Evolutionary conservation across 306 rosid genomes (phyloP).

Genomic region (Gastrolobium bilobum): DNA sequence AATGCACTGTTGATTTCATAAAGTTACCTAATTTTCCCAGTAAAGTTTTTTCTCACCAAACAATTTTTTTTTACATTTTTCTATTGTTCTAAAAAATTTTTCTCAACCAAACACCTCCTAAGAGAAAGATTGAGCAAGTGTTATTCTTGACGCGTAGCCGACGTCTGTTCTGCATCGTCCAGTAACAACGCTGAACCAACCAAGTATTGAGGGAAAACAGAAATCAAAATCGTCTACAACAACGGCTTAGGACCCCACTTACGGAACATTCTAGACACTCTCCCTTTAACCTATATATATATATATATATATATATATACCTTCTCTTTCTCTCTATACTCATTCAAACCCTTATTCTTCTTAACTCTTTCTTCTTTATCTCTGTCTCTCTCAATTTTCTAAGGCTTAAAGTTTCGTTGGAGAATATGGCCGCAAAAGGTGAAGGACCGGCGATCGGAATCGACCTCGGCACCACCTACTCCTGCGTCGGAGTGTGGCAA

Average conservation of each 20-base stretch:
- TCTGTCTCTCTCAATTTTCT: neutral
- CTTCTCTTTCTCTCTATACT: too few species aligned
- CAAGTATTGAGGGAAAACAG: neutral
- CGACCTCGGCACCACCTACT: slow-evolving; percentile 84
- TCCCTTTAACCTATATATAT: slow-evolving; percentile 40
- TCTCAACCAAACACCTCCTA: too few species aligned
- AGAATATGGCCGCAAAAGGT: slow-evolving; percentile 73
- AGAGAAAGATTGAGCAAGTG: too few species aligned
- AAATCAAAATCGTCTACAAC: too few species aligned
- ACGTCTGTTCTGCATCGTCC: neutral
- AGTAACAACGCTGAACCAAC: neutral
- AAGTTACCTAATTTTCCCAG: too few species aligned
- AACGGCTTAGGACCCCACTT: neutral
- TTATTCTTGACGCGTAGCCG: too few species aligned
- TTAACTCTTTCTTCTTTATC: neutral
- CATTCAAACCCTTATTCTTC: neutral
- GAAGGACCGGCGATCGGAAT: slow-evolving; percentile 90
- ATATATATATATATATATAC: slow-evolving; percentile 9
- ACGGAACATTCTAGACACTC: slow-evolving; percentile 65
- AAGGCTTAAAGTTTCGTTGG: neutral
- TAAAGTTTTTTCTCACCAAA: too few species aligned
- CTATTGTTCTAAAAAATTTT: too few species aligned
- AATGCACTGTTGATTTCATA: too few species aligned
- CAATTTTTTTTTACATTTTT: too few species aligned
- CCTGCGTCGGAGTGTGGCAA: slow-evolving; percentile 91